Conservation (phyloP, 2,329 filamentous ascomycete species). For the Alternaria gansuensis region DNA sequence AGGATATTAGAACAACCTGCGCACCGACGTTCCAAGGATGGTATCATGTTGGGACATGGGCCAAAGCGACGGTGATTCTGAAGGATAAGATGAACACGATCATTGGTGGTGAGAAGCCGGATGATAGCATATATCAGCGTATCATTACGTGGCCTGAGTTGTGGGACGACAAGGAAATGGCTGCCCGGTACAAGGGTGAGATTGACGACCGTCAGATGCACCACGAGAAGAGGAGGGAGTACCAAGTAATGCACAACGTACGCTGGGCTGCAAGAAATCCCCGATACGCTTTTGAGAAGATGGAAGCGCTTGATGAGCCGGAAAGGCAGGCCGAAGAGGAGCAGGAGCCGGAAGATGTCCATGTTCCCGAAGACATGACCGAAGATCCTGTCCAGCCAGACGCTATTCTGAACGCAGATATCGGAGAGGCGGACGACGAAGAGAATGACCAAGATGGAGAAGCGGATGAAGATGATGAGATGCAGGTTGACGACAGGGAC, state of each 20-base stretch:
- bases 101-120: conserved; percentile 46
- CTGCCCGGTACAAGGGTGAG: conserved; percentile 41
- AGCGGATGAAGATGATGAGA: conserved; percentile 27
- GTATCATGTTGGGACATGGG: conserved; percentile 82
- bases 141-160: conserved; percentile 46
- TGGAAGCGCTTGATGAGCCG: conserved; percentile 29
- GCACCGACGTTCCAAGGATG: conserved; percentile 72
- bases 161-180: conserved; percentile 47
- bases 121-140: conserved; percentile 45
- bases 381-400: conserved; percentile 43
- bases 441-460: conserved; percentile 30
- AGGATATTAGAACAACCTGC: conserved; percentile 59
- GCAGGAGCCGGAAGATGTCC: conserved; percentile 33
- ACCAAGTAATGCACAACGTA: conserved; percentile 45
- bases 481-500: conserved; percentile 23
- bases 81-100: conserved; percentile 75
- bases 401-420: conserved; percentile 34
- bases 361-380: conserved; percentile 45
- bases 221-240: conserved; percentile 40
- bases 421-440: conserved; percentile 30
- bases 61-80: conserved; percentile 87
- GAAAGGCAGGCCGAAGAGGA: conserved; percentile 15
- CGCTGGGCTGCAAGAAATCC: conserved; percentile 48
- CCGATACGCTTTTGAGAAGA: conserved; percentile 46
- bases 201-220: conserved; percentile 35